Percentiles rank a stretch among this genome's conserved stretches.
Conservation (phyloP, 1,284 basidiomycete genomes). For the Ganoderma leucocontextum region DNA sequence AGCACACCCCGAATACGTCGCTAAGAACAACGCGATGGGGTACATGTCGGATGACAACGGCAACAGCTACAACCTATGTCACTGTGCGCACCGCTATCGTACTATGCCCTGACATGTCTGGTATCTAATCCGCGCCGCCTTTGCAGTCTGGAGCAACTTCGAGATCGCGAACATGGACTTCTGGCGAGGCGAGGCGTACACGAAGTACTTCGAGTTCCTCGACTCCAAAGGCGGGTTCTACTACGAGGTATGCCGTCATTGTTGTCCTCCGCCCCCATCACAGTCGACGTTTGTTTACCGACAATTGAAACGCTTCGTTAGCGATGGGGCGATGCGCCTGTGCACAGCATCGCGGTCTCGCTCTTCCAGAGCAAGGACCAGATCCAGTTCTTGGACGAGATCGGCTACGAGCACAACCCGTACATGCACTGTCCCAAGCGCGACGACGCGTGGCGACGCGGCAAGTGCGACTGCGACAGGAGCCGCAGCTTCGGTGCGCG, state of each 20-base stretch:
- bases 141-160: slow-evolving; percentile 80
- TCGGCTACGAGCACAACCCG: slow-evolving; percentile 65
- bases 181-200: slow-evolving; percentile 70
- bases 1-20: slow-evolving; percentile 68
- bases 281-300: neutral
- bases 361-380: slow-evolving; percentile 68
- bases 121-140: neutral
- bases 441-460: slow-evolving; percentile 49
- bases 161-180: slow-evolving; percentile 79
- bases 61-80: slow-evolving; percentile 75
- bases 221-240: slow-evolving; percentile 81
- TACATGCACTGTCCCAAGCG: slow-evolving; percentile 61
- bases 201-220: slow-evolving; percentile 76
- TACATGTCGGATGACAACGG: slow-evolving; percentile 77
- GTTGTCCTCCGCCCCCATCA: neutral
- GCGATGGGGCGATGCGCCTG: slow-evolving; percentile 85
- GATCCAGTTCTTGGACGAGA: slow-evolving; percentile 76
- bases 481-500: slow-evolving; percentile 54
- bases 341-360: slow-evolving; percentile 78
- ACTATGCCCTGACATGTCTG: neutral
- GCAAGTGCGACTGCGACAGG: slow-evolving; percentile 54
- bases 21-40: slow-evolving; percentile 70
- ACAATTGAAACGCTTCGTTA: slow-evolving; percentile 25
- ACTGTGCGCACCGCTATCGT: slow-evolving; percentile 54
- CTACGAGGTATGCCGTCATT: slow-evolving; percentile 62